A percentile compares a stretch with the other conserved stretches of the same genome.
Conservation (phyloP, 192 early-diverging fungal genomes). For the Podila horticola region DNA sequence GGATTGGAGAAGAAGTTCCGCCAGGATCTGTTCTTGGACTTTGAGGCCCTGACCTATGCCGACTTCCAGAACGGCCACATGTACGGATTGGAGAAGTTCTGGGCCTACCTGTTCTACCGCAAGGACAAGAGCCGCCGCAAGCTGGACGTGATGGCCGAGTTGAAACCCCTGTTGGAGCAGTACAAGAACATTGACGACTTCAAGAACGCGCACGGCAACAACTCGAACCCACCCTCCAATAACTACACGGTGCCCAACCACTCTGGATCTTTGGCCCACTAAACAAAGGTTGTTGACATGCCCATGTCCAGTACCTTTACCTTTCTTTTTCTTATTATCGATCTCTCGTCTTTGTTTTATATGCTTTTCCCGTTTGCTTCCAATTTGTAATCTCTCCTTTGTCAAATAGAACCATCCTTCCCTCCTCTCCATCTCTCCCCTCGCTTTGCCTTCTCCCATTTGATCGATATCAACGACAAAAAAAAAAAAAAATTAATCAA, state of each 20-base stretch:
- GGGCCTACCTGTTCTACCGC: conserved; percentile 92
- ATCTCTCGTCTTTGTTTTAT: too few relatives aligned
- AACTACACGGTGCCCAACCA: conserved; percentile 30
- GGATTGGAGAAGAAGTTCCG: conserved; percentile 92
- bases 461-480: too few relatives aligned
- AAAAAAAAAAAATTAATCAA: too few relatives aligned
- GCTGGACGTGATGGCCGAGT: conserved; percentile 61
- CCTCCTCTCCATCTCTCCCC: too few relatives aligned
- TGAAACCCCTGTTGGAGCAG: conserved; percentile 67
- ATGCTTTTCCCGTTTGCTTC: too few relatives aligned
- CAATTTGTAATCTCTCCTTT: too few relatives aligned
- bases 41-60: conserved; percentile 82
- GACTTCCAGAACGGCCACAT: conserved; percentile 81
- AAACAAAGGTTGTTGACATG: too few relatives aligned
- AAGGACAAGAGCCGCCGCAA: conserved; percentile 81
- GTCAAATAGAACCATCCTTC: too few relatives aligned
- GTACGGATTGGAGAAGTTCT: conserved; percentile 96
- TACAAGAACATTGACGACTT: conserved; percentile 61
- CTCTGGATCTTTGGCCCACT: too few relatives aligned
- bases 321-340: too few relatives aligned
- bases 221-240: conserved; percentile 25
- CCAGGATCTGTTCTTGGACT: conserved; percentile 87
- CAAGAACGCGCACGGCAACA: conserved; percentile 30
- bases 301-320: too few relatives aligned
- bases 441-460: too few relatives aligned